These are phyloP conservation scores for Umbelopsis sp. DNA, from an alignment of 192 early-diverging fungal species.

Conservation along the genomic window DNA sequence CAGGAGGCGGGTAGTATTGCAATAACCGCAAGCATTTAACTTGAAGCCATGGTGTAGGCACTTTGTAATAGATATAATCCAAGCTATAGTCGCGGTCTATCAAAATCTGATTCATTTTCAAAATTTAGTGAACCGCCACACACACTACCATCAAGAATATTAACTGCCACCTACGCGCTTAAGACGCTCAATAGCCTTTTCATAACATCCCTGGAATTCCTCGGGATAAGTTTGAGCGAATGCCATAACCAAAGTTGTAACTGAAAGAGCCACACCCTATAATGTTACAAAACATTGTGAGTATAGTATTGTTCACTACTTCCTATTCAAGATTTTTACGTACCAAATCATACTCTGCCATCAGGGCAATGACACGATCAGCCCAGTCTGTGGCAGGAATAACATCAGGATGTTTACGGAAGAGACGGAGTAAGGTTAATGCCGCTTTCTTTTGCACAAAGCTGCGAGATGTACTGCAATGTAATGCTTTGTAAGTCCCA, in stretches of 20 bases:
- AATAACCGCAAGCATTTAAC: slow-evolving; percentile 92
- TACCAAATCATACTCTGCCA: slow-evolving; percentile 89
- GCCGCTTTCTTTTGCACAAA: slow-evolving; percentile 99
- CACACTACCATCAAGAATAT: neutral
- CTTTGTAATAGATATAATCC: slow-evolving; percentile 97
- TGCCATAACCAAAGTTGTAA: slow-evolving; percentile 85
- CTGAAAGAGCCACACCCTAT: slow-evolving; percentile 82
- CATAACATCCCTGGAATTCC: slow-evolving; percentile 71
- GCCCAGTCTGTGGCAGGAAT: slow-evolving; percentile 90
- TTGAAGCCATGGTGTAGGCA: slow-evolving; percentile 98
- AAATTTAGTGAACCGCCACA: neutral
- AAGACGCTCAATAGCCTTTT: slow-evolving; percentile 79
- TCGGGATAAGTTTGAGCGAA: slow-evolving; percentile 91
- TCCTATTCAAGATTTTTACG: slow-evolving; percentile 1
- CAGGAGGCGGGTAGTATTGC: slow-evolving; percentile 93
- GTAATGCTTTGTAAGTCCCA: neutral
- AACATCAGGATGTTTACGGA: slow-evolving; percentile 87
- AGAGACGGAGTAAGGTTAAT: slow-evolving; percentile 85
- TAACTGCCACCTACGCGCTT: slow-evolving; percentile 59
- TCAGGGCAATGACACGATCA: slow-evolving; percentile 71
- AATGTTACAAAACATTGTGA: neutral
- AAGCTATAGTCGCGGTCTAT: slow-evolving; percentile 78
- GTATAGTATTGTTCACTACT: slow-evolving; percentile 9
- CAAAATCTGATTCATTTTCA: slow-evolving; percentile 61
- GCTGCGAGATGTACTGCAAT: slow-evolving; percentile 60